Conservation (phyloP, 2,329 filamentous ascomycete genomes). For the Ophiocordyceps polyrhachis-furcata region DNA sequence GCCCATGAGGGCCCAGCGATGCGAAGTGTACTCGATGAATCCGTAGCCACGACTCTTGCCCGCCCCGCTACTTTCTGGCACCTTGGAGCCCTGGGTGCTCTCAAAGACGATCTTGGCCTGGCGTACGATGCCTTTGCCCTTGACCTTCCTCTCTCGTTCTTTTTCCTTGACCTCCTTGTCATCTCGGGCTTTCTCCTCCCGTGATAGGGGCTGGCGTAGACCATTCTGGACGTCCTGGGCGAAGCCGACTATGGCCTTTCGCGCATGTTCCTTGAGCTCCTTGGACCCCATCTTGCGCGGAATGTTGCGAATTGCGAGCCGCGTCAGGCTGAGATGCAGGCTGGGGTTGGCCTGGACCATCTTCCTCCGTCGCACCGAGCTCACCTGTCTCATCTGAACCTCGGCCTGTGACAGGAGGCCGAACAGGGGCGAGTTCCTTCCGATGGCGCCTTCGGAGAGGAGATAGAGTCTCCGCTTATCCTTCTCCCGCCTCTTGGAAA, state of each 20-base stretch:
- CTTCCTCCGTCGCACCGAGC: conserved; percentile 69
- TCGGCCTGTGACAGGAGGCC: conserved; percentile 59
- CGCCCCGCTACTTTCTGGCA: conserved; percentile 55
- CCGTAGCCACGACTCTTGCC: conserved; percentile 85
- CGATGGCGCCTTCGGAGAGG: conserved; percentile 68
- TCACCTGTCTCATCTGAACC: conserved; percentile 73
- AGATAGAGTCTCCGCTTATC: conserved; percentile 86
- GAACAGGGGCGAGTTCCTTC: conserved; percentile 60
- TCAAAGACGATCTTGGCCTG: conserved; percentile 95
- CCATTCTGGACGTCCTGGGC: conserved; percentile 74
- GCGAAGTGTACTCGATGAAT: conserved; percentile 90
- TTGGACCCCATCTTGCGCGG: conserved; percentile 70
- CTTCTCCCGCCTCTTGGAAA: conserved; percentile 45
- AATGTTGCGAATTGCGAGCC: conserved; percentile 80
- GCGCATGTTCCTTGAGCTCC: conserved; percentile 75
- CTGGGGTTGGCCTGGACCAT: conserved; percentile 82
- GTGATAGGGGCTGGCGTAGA: conserved; percentile 59
- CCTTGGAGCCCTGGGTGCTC: conserved; percentile 66
- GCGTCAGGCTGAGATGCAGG: conserved; percentile 73
- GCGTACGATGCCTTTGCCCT: conserved; percentile 71
- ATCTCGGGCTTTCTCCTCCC: conserved; percentile 69
- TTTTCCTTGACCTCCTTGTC: conserved; percentile 64
- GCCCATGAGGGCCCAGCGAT: conserved; percentile 88
- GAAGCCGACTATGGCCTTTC: conserved; percentile 86
- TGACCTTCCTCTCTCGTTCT: conserved; percentile 59